Base-by-base conservation (phyloP, 352 stramenopile species). In the Pythium brachiatum region DNA sequence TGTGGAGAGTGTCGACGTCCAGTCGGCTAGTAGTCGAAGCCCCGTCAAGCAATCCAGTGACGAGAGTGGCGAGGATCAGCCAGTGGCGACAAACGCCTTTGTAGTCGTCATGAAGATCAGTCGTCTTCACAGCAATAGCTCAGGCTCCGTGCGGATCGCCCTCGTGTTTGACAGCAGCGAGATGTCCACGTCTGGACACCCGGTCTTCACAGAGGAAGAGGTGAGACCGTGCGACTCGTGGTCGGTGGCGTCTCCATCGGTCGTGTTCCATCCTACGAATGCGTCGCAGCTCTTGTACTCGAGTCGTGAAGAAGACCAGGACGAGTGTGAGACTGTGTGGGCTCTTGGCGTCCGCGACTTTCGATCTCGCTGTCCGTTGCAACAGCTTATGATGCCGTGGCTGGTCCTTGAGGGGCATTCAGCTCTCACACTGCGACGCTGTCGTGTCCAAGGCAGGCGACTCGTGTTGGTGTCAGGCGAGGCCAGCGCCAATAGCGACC, bases 231-330 rank as follows among this genome's bases (percentile, higher is more conserved):
- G 51, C 12, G 57, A 70, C 53, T 66, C 57, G 9, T 70, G 64
- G 64, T 29, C 16, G 18, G 21, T 20, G 15, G 36, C n/a, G 3
- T 20, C 23, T 21, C 0, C 58, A 31, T 34, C 20, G 13, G 57
- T 36, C 1, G 20, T 71, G 12, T 71, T 71, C 39, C 57, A 71
- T 51, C 57, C 64, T 3, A 60, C 20, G 6, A 44, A 55, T n/a
- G 3, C 44, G 0, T 25, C 25, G 3, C 52, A 61, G 1, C 26
- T 71, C 2, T 8, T 71, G n/a, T 58, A 65, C 20, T 1, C 25
- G 18, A 34, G 18, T 57, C 15, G 56, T 18, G 20, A 21, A 31
- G 16, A 52, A 5, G 44, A 53, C 13, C 21, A 5, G 15, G 50
- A 39, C 12, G 15, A 43, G 26, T 12, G 11, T 21, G 16, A 13